Evolutionary conservation across 768 basidiomycete species (phyloP), one percentile per base, ranked within the genome.

Genomic region (Termitomyces sp.): DNA sequence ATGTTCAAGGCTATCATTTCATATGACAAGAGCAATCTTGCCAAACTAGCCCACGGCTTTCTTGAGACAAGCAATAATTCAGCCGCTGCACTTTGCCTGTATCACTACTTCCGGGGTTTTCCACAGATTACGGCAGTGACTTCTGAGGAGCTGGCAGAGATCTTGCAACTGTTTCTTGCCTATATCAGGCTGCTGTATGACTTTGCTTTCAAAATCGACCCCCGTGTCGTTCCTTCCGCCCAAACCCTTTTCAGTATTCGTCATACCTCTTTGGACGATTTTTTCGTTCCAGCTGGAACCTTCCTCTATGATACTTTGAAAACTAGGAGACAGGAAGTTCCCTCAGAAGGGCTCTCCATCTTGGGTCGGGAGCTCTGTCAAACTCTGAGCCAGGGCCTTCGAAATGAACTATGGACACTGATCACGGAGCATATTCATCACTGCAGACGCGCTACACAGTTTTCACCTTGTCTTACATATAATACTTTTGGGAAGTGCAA

Each of bases 41-140:
- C 61, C 5, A 44, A 59, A 9, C 65, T 83, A 3, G 74, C 66
- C 0, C 32, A 19, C 41, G 6, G 44, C 37, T 12, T 78, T 82
- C 57, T 52, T 62, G 25, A 17, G n/a, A 54, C 53, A 25, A 58
- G 65, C 1, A 72, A 73, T 31, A 8, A 38, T 2, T 59, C 71
- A 8, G 72, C 77, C 0, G 75, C 77, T 11, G 58, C 81, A 0
- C 67, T 82, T 5, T 78, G 78, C 52, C 61, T 82, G 11, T 76
- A 82, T 58, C 73, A 76, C 54, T 62, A 68, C 42, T 82, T 78
- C 59, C 51, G 60, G 10, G 53, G 54, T 10, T 61, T 69, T 5
- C 69, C 71, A 8, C 53, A 48, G 3, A 63, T 76, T n/a, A 58
- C 62, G 10, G 61, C 63, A 4, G 56, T 68, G 21, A 63, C 57